phyloP scores from a whole-genome alignment of 2,329 filamentous ascomycete genomes.

The Leptographium galeiforme region DNA sequence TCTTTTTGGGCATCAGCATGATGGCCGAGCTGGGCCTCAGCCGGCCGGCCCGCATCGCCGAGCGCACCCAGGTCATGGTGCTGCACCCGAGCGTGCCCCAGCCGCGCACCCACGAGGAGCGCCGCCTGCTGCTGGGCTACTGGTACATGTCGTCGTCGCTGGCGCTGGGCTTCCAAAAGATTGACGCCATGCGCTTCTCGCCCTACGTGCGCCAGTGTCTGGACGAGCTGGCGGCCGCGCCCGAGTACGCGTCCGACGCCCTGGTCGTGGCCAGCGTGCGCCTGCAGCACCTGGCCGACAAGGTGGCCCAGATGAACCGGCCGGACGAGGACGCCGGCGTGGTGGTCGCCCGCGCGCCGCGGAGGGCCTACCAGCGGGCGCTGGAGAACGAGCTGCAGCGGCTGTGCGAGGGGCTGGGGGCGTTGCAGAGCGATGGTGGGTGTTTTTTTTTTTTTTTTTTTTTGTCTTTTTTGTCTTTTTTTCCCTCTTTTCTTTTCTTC shows the following conservation, averaged over 20 bases:
- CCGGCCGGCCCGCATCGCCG: slow-evolving; percentile 24
- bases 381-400: slow-evolving; percentile 32
- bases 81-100: slow-evolving; percentile 23
- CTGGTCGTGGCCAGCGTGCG: slow-evolving; percentile 32
- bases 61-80: slow-evolving; percentile 29
- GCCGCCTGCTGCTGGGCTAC: slow-evolving; percentile 35
- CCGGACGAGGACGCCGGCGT: slow-evolving; percentile 21
- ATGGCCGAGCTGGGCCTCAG: slow-evolving; percentile 33
- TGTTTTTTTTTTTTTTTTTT: neutral
- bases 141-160: slow-evolving; percentile 40
- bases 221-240: slow-evolving; percentile 25
- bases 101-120: slow-evolving; percentile 35
- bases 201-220: slow-evolving; percentile 39
- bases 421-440: slow-evolving; percentile 25
- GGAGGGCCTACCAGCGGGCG: slow-evolving; percentile 30
- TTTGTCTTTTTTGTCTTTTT: neutral
- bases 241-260: slow-evolving; percentile 33
- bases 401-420: slow-evolving; percentile 20
- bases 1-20: slow-evolving; percentile 33
- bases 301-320: slow-evolving; percentile 28
- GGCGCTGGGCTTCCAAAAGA: slow-evolving; percentile 27
- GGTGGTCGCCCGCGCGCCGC: slow-evolving; percentile 23
- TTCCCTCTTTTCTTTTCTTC: neutral
- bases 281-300: slow-evolving; percentile 36
- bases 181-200: slow-evolving; percentile 37